Evolutionary conservation across 768 basidiomycete species (phyloP).

Genomic region (Auriscalpium microsporum): DNA sequence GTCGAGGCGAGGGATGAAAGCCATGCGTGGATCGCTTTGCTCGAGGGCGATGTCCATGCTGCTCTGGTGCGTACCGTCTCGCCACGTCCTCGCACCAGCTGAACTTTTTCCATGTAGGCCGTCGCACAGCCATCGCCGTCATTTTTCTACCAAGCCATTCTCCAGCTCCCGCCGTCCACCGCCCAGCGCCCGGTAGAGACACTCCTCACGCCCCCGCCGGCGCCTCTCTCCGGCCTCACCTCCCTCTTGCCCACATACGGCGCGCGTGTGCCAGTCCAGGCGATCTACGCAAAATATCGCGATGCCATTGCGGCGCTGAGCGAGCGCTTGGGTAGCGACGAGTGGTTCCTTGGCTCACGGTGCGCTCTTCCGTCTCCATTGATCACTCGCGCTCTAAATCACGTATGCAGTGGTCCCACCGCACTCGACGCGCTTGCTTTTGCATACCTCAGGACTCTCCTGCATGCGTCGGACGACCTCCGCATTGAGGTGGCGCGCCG

Average conservation of each 20-base stretch:
- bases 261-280: constrained; percentile 40
- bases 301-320: constrained; percentile 70
- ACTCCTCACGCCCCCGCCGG: constrained; percentile 54
- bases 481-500: constrained; percentile 61
- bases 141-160: constrained; percentile 30
- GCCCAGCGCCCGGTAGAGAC: constrained; percentile 32
- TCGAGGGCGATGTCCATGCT: constrained; percentile 71
- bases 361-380: constrained; percentile 24
- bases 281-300: constrained; percentile 50
- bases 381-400: not conserved
- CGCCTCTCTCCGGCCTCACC: constrained; percentile 61
- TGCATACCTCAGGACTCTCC: constrained; percentile 67
- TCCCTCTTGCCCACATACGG: constrained; percentile 58
- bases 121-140: constrained; percentile 40
- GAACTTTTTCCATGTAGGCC: constrained; percentile 27
- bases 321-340: constrained; percentile 65
- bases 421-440: constrained; percentile 76
- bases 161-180: constrained; percentile 29
- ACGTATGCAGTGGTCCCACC: constrained; percentile 53
- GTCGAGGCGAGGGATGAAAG: constrained; percentile 59
- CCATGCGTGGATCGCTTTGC: constrained; percentile 72
- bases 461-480: constrained; percentile 36
- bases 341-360: constrained; percentile 77
- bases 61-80: constrained; percentile 42
- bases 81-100: not conserved